Conservation (phyloP, 257 asterid genomes). For the Nicotiana tomentosiformis region DNA sequence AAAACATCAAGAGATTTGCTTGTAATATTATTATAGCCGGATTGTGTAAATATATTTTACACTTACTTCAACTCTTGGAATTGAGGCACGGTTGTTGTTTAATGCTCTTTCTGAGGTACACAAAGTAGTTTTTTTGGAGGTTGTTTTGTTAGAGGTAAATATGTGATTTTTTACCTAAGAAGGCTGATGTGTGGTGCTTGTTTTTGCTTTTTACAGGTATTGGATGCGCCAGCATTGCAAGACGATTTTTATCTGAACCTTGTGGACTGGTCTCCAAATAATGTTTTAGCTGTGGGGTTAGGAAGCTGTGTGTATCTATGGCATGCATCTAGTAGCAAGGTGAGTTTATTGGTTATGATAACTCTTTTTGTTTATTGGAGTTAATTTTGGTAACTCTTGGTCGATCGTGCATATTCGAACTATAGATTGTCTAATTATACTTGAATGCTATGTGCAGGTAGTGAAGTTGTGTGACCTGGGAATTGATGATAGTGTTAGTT, state of each 20-base stretch:
- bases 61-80: too few relatives aligned
- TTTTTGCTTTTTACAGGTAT: conserved; percentile 38
- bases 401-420: not conserved
- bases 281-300: conserved; percentile 89
- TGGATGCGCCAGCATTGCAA: conserved; percentile 95
- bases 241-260: conserved; percentile 95
- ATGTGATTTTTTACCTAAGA: not conserved
- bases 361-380: not conserved
- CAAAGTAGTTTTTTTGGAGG: not conserved
- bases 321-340: conserved; percentile 98
- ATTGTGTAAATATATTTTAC: too few relatives aligned
- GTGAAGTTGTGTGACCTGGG: conserved; percentile 93
- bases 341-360: conserved; percentile 17
- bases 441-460: conserved; percentile 43
- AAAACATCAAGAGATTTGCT: too few relatives aligned
- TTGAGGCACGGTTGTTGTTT: too few relatives aligned
- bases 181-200: not conserved
- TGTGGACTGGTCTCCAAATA: conserved; percentile 90
- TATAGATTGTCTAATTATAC: not conserved
- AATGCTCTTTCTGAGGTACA: not conserved
- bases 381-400: not conserved
- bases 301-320: conserved; percentile 88
- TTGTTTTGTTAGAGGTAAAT: not conserved
- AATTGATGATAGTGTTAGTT: conserved; percentile 70
- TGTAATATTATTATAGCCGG: too few relatives aligned